Evolutionary conservation across 768 basidiomycete genomes (phyloP).

Genomic region (Panaeolus papilionaceus): DNA sequence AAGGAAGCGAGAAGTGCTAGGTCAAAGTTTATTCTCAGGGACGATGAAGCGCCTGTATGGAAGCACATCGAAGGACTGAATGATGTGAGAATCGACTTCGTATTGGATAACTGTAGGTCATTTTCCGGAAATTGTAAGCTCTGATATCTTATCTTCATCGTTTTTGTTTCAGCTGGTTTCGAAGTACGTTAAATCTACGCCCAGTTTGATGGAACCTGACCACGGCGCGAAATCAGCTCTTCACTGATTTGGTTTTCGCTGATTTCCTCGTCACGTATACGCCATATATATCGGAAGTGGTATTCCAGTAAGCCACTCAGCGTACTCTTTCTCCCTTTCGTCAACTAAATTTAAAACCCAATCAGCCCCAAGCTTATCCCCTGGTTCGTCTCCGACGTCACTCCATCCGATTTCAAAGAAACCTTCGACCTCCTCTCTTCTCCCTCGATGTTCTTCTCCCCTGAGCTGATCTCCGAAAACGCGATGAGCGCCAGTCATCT

Average conservation of each 20-base stretch:
- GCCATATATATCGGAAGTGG: conserved; percentile 78
- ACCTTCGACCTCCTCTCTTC: conserved; percentile 65
- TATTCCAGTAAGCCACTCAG: conserved; percentile 78
- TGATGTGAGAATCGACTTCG: conserved; percentile 74
- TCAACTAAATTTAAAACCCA: conserved; percentile 9
- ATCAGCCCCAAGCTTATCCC: conserved; percentile 90
- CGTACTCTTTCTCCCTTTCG: neutral
- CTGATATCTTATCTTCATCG: conserved; percentile 2
- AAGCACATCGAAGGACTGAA: conserved; percentile 63
- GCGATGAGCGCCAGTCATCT: conserved; percentile 46
- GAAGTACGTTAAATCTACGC: conserved; percentile 57
- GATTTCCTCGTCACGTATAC: conserved; percentile 93
- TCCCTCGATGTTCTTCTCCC: conserved; percentile 61
- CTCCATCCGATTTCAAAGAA: conserved; percentile 79
- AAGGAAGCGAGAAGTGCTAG: conserved; percentile 80
- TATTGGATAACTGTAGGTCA: conserved; percentile 85
- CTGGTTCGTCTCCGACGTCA: conserved; percentile 97
- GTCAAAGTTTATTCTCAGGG: conserved; percentile 80
- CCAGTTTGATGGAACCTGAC: neutral
- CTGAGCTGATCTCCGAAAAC: conserved; percentile 31
- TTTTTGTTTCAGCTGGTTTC: conserved; percentile 72
- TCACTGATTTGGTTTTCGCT: conserved; percentile 92
- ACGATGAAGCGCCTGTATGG: conserved; percentile 85
- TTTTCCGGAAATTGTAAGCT: neutral
- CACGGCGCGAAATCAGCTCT: conserved; percentile 56